Evolutionary conservation across 805 yeast genomes (phyloP), one percentile per base, ranked within the genome.

Genomic region (Lachancea waltii): DNA sequence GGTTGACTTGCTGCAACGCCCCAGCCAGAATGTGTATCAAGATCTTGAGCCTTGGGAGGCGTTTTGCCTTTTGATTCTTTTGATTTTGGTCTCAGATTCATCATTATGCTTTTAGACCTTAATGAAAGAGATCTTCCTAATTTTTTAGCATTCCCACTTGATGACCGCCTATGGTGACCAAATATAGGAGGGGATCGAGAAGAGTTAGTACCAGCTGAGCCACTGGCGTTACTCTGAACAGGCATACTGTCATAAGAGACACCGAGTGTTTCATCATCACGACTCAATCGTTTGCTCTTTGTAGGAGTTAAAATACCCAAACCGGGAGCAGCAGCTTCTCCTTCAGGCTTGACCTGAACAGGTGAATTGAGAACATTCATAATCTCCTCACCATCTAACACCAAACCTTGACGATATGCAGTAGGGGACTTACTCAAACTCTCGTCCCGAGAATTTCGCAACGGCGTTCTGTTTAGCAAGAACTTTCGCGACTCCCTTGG

Each of bases 21-120:
- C 63, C 63, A 58, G 11, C 63, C 63, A 3, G 63, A 54, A 44
- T 57, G 60, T 0, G 63, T 57, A 39, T 57, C 62, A 10, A 33
- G 30, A 11, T 39, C 45, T 8, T 42, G 42, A 7, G 20, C 27
- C 11, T 33, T 37, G 10, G 41, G 29, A 13, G 41, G n/a, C 3
- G 40, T 16, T 7, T 18, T 24, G 5, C n/a, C 7, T 4, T 26
- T 33, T 5, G 34, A 9, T 13, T 33, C 34, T 20, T 31, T 48
- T 30, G 42, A 43, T 36, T 46, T 50, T 7, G 48, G 43, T 40
- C 53, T 51, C 25, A 56, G 35, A 30, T 49, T 48, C 30, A 47
- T 44, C 26, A 58, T 51, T 27, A 55, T 33, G 30, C 47, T 53
- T 35, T 55, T 53, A 6, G 63, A 57, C 35, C 57, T 58, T 16